Conservation (phyloP, 2,329 filamentous ascomycete genomes). For the Metarhizium rileyi region DNA sequence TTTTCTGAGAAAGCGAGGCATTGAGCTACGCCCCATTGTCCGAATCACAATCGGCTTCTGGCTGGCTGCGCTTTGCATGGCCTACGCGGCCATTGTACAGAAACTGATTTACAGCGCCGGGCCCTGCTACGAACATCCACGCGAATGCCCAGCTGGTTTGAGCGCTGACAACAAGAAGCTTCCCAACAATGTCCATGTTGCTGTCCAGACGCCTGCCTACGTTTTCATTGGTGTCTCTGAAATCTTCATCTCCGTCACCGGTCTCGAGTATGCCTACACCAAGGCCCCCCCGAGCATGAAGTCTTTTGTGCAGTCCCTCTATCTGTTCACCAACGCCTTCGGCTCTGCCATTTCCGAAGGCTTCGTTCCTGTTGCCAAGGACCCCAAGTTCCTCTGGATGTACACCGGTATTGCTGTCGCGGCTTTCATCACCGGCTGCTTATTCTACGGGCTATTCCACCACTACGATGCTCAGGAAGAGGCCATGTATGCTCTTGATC, state of each 20-base stretch:
- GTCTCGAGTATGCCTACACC: constrained; percentile 64
- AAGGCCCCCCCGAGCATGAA: constrained; percentile 63
- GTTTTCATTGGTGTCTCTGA: constrained; percentile 49
- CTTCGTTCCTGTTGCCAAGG: constrained; percentile 47
- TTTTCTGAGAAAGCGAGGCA: constrained; percentile 42
- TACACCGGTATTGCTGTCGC: constrained; percentile 46
- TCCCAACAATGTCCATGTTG: constrained; percentile 41
- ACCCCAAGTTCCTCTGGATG: constrained; percentile 60
- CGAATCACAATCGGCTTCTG: constrained; percentile 58
- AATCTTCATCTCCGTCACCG: constrained; percentile 57
- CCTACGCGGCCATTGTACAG: constrained; percentile 50
- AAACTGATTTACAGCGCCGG: constrained; percentile 46
- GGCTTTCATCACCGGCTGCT: constrained; percentile 35
- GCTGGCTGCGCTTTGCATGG: constrained; percentile 41
- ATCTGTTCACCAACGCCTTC: constrained; percentile 49
- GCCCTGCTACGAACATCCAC: constrained; percentile 38
- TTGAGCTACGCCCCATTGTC: constrained; percentile 55
- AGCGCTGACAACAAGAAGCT: constrained; percentile 17
- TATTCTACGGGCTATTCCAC: constrained; percentile 39
- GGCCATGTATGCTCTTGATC: constrained; percentile 28
- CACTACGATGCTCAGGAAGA: constrained; percentile 29
- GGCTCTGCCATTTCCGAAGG: constrained; percentile 52
- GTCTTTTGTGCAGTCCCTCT: constrained; percentile 49
- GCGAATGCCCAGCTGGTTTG: constrained; percentile 25
- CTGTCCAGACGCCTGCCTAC: constrained; percentile 43